Conservation (phyloP, 1,284 basidiomycete species). For the Melampsora abietis-canadensis region DNA sequence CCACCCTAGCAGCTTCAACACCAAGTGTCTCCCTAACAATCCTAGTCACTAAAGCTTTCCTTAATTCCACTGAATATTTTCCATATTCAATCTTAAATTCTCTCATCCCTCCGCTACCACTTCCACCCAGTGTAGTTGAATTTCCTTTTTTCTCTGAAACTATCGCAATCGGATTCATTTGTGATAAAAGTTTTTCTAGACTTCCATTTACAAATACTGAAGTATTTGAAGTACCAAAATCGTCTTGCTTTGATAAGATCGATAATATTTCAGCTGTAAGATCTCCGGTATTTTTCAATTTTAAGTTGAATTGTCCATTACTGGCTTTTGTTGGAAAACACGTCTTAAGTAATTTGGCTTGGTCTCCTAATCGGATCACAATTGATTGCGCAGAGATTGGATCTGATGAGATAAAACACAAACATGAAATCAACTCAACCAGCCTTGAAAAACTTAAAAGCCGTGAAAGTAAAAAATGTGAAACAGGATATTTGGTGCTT, state of each 20-base stretch:
- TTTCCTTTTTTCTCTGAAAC: constrained; percentile 32
- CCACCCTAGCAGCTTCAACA: constrained; percentile 31
- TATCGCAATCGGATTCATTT: constrained; percentile 27
- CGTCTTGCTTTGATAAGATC: constrained; percentile 35
- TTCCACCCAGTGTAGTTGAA: constrained; percentile 13
- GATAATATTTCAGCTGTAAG: constrained; percentile 28
- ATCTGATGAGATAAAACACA: constrained; percentile 22
- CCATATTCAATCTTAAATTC: constrained; percentile 38
- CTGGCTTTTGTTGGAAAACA: constrained; percentile 23
- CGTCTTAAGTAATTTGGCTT: constrained; percentile 21
- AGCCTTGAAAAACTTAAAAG: neutral
- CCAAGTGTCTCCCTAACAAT: constrained; percentile 33
- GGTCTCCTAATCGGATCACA: constrained; percentile 19
- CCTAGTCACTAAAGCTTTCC: constrained; percentile 23
- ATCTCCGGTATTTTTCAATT: constrained; percentile 41
- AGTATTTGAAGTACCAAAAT: constrained; percentile 26
- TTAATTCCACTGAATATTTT: constrained; percentile 23
- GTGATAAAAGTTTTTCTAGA: constrained; percentile 15
- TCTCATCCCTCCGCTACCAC: constrained; percentile 35
- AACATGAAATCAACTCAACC: neutral
- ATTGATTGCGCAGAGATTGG: constrained; percentile 33
- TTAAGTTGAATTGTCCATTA: constrained; percentile 32
- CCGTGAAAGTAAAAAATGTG: neutral
- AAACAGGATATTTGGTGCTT: neutral
- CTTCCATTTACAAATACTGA: constrained; percentile 19